phyloP scores from a whole-genome alignment of 306 rosid species.

The Lotus japonicus region DNA sequence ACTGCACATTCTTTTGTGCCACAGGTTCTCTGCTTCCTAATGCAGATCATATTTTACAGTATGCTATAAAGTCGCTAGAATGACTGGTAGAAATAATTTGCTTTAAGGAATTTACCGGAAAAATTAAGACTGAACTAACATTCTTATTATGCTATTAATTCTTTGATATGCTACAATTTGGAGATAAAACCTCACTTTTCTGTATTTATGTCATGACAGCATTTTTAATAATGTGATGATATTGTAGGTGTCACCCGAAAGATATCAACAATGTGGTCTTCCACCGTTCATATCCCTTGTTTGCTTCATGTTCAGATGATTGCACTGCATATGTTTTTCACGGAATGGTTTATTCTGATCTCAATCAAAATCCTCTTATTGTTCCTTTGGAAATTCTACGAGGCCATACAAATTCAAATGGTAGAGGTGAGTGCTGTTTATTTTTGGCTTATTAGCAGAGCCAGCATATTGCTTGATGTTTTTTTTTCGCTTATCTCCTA shows the following conservation, averaged over 20 bases:
- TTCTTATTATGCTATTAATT: neutral
- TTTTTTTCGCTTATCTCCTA: neutral
- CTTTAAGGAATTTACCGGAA: neutral
- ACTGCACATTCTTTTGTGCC: neutral
- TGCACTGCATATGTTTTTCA: conserved; percentile 84
- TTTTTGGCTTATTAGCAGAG: neutral
- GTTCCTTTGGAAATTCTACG: conserved; percentile 83
- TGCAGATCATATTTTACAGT: neutral
- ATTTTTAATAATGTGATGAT: conserved; percentile 17
- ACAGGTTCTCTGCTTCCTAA: neutral
- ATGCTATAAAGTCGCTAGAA: too few relatives aligned
- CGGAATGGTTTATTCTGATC: conserved; percentile 93
- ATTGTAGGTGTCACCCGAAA: conserved; percentile 83
- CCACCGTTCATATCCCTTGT: conserved; percentile 74
- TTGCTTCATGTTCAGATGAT: conserved; percentile 91
- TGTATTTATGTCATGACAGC: neutral
- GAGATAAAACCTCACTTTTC: neutral
- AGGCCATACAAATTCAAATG: conserved; percentile 66
- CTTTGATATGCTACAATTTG: neutral
- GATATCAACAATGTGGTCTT: conserved; percentile 73
- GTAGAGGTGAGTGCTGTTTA: conserved; percentile 57
- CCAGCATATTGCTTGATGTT: neutral
- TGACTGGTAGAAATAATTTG: too few relatives aligned
- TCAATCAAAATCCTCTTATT: conserved; percentile 82
- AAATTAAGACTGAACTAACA: too few relatives aligned